Base-by-base conservation (phyloP, 805 yeast genomes). In the Pichia rugopelliculosa region DNA sequence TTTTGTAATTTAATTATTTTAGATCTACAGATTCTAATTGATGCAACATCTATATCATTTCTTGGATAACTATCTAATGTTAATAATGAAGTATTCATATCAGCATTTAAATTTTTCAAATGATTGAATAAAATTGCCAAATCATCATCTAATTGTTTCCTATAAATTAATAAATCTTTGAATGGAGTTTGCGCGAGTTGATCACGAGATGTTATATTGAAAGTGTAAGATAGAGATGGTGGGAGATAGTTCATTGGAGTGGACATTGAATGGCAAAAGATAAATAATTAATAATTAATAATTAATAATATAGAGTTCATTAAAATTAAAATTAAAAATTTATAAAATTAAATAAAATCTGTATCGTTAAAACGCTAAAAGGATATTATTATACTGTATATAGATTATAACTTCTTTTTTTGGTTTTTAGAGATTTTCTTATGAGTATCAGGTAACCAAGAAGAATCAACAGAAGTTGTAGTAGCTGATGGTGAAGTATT, bases 51-150 rank as follows among this genome's bases (percentile, higher is more conserved):
- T 24, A 91, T 73, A 59, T 91, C 97, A 17, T 71, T 63, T 39
- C 97, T 68, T 0, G 99, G 99, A 57, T 77, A 91, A 20, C 97
- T 96, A 58, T 91, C 96, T 0, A 57, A 49, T 0, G 84, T 77
- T 2, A 86, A 65, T 49, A 91, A 64, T 0, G 80, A 71, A 1
- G 90, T 81, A 22, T 73, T 62, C 87, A 87, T 80, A 53, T 76
- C 81, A 1, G 57, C 59, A 12, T 54, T 42, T 8, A 45, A 25
- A 9, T 36, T 47, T 7, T 56, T 52, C 23, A 86, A 68, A 13
- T 70, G 57, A 26, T 68, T 74, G 51, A 74, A 70, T 39, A 80
- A 59, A 6, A 54, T 57, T 27, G 55, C 57, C 22, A 79, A 52
- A 49, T 74, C 73, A 4, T 48, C 21, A 47, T 77, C 82, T 24